Evolutionary conservation across 148 eudicot genomes (phyloP), one percentile per base, ranked within the genome.

Genomic region (Rhododendron simsii): DNA sequence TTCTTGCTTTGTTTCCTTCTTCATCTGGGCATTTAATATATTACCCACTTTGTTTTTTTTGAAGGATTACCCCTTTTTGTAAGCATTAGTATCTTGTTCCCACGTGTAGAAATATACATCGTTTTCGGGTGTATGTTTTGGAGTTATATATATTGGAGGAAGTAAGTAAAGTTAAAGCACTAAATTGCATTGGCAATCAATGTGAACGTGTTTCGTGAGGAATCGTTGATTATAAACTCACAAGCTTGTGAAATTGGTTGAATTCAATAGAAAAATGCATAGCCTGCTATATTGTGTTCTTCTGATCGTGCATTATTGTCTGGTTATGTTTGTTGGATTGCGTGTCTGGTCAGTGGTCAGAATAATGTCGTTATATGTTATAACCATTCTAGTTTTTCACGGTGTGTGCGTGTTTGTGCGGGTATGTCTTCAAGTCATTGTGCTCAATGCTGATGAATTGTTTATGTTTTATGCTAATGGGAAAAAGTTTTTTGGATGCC

Each of bases 11-110:
- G 76, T 14, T 21, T 71, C 48, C 37, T 28, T 37, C 33, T 78
- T 45, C 85, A 14, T 85, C 53, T 87, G 87, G 86, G 86, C 63
- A 80, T 18, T 33, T 71, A 15, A 83, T 65, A 3, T 48, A 67
- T 67, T 30, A 14, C 13, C 33, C 2, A 44, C 37, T 51, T 67
- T 11, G 39, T 67, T 65, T 30, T 30, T 30, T 30, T 30, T 63
- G 39, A 14, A 28, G 41, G 76, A 71, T 71, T 71, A 71, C 20
- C 37, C 76, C 0, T 71, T 69, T 30, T 71, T 69, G 71, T 12
- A 28, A 28, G 75, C 37, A 69, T 28, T 69, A 28, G 75, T 69
- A 69, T 69, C 16, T 69, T 28, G 75, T 28, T 69, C 6, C 69
- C 3, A 57, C 21, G 6, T 57, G 61, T 16, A 16, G 71, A 69